phyloP scores from a whole-genome alignment of 257 asterid species.

The Salvia hispanica region DNA sequence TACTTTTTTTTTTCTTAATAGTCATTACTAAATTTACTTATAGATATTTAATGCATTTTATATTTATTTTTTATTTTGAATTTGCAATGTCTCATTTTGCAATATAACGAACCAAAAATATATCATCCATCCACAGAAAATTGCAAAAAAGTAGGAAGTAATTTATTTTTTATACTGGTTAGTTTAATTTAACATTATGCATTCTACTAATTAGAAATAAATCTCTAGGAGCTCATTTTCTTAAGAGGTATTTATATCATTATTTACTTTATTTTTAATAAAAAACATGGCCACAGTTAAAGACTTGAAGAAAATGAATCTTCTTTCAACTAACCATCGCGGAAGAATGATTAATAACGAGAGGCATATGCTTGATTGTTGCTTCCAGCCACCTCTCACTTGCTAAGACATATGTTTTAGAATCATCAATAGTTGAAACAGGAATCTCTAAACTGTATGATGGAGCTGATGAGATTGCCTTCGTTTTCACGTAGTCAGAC shows the following conservation, averaged over 20 bases:
- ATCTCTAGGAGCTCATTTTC: not conserved
- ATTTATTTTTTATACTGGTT: not conserved
- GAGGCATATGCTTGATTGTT: constrained; percentile 70
- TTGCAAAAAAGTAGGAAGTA: too few relatives aligned
- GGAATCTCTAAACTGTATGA: constrained; percentile 53
- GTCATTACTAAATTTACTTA: not conserved
- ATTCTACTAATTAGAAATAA: constrained; percentile 1
- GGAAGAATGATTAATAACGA: constrained; percentile 68
- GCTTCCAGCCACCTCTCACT: constrained; percentile 83
- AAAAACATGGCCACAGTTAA: constrained; percentile 16
- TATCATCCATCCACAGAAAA: too few relatives aligned
- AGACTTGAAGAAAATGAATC: constrained; percentile 15
- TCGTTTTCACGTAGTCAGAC: constrained; percentile 72
- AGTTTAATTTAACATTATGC: not conserved
- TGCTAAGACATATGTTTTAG: constrained; percentile 51
- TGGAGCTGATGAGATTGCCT: constrained; percentile 94
- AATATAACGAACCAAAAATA: too few relatives aligned
- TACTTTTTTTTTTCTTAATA: constrained; percentile 1
- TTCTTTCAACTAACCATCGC: constrained; percentile 64
- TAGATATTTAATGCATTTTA: constrained; percentile 2
- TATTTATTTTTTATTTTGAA: too few relatives aligned
- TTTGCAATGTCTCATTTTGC: too few relatives aligned
- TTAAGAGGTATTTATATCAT: not conserved
- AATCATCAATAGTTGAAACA: constrained; percentile 45
- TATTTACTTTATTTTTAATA: not conserved